Conservation (phyloP, 2,329 filamentous ascomycete genomes). For the Beauveria bassiana region DNA sequence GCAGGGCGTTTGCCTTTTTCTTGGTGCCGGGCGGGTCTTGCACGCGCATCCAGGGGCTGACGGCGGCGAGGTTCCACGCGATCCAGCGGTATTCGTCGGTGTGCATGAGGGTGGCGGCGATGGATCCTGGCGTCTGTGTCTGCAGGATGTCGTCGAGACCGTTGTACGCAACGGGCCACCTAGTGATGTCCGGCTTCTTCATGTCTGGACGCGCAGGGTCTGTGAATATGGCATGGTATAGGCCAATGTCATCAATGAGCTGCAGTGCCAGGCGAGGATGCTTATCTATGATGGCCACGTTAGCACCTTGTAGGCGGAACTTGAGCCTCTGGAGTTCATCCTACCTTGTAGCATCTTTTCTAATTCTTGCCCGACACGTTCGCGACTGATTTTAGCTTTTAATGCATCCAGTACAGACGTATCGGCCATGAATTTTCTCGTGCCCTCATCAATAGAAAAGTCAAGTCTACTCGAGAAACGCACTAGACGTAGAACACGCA, state of each 20-base stretch:
- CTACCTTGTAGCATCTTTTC: slow-evolving; percentile 82
- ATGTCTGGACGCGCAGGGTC: slow-evolving; percentile 51
- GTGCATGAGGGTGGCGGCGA: slow-evolving; percentile 49
- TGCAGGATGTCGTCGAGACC: slow-evolving; percentile 46
- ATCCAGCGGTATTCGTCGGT: slow-evolving; percentile 60
- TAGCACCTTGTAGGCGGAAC: background rate
- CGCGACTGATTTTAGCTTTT: slow-evolving; percentile 83
- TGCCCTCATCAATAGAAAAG: slow-evolving; percentile 67
- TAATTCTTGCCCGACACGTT: slow-evolving; percentile 78
- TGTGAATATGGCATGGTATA: slow-evolving; percentile 69
- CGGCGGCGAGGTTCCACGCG: slow-evolving; percentile 67
- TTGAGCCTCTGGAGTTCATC: background rate
- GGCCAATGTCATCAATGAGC: slow-evolving; percentile 56
- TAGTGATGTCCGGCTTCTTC: slow-evolving; percentile 46
- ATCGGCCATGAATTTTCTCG: slow-evolving; percentile 68
- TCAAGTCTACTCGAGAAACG: slow-evolving; percentile 80
- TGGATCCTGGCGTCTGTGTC: slow-evolving; percentile 37
- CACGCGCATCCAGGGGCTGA: slow-evolving; percentile 63
- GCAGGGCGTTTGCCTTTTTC: slow-evolving; percentile 43
- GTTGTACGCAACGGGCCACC: slow-evolving; percentile 58
- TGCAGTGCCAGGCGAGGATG: slow-evolving; percentile 54
- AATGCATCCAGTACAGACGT: slow-evolving; percentile 70
- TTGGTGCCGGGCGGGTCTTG: slow-evolving; percentile 33
- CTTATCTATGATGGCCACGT: slow-evolving; percentile 32
- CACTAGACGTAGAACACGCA: slow-evolving; percentile 78